Percentiles rank a stretch among this genome's conserved stretches.
Evolutionary conservation across 2,329 filamentous ascomycete genomes (phyloP).

Genomic region (Fusarium clavum): DNA sequence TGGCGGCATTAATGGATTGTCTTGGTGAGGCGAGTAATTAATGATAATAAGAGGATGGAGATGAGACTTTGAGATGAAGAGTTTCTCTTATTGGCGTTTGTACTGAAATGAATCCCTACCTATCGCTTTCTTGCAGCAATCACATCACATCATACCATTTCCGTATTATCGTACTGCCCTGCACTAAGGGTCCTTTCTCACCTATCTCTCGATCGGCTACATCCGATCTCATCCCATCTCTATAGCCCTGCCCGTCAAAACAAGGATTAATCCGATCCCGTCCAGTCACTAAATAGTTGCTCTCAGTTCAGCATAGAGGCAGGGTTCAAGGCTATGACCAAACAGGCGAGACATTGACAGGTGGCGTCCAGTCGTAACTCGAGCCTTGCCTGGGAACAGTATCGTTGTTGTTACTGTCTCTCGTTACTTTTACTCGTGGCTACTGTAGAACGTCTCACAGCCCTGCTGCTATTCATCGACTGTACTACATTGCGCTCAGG

Average conservation of each 20-base stretch:
- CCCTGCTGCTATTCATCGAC: slow-evolving; percentile 3
- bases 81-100: not conserved
- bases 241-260: not conserved
- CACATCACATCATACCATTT: not conserved
- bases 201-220: slow-evolving; percentile 18
- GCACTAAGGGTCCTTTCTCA: not conserved
- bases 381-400: slow-evolving; percentile 18
- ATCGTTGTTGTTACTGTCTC: slow-evolving; percentile 12
- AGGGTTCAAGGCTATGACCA: not conserved
- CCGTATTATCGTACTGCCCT: not conserved
- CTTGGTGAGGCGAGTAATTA: not conserved
- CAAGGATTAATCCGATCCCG: not conserved
- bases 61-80: no score
- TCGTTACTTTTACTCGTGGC: slow-evolving; percentile 35
- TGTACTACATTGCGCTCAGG: slow-evolving; percentile 8
- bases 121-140: not conserved
- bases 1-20: not conserved
- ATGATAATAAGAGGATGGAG: not conserved
- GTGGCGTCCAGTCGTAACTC: slow-evolving; percentile 38
- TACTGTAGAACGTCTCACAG: slow-evolving; percentile 23
- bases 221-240: slow-evolving; percentile 28
- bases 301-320: no score
- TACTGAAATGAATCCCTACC: not conserved
- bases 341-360: slow-evolving; percentile 36
- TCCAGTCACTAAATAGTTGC: no score